These are phyloP conservation scores for Lactarius akahatsu DNA, from an alignment of 768 basidiomycete genomes.

Conservation along the genomic window DNA sequence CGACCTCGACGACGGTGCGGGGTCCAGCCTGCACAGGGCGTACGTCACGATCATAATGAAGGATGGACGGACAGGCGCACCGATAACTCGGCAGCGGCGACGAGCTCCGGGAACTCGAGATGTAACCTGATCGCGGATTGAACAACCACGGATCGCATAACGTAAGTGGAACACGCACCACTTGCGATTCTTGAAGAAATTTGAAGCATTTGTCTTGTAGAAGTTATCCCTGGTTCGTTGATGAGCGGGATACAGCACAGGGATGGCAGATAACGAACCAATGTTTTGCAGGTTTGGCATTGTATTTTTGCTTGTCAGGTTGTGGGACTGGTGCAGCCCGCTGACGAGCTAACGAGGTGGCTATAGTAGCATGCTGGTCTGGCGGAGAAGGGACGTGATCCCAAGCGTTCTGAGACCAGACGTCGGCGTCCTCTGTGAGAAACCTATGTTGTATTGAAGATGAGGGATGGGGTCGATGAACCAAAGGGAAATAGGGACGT, in stretches of 20 bases:
- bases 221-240: slow-evolving; percentile 77
- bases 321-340: slow-evolving; percentile 68
- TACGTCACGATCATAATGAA: slow-evolving; percentile 5
- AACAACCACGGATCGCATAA: not conserved
- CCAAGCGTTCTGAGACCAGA: slow-evolving; percentile 90
- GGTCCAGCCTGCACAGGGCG: slow-evolving; percentile 63
- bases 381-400: slow-evolving; percentile 83
- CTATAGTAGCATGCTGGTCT: slow-evolving; percentile 75
- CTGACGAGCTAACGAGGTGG: slow-evolving; percentile 68
- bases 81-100: slow-evolving; percentile 55
- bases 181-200: slow-evolving; percentile 94
- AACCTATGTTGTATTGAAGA: slow-evolving; percentile 46
- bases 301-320: slow-evolving; percentile 67
- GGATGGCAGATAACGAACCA: slow-evolving; percentile 47
- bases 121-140: slow-evolving; percentile 56
- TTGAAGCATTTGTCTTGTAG: slow-evolving; percentile 79
- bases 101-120: slow-evolving; percentile 91
- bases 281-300: slow-evolving; percentile 68
- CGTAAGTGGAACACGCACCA: slow-evolving; percentile 49
- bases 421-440: slow-evolving; percentile 64
- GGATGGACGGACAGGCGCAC: slow-evolving; percentile 8
- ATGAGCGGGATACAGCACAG: not conserved
- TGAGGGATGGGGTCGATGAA: not conserved
- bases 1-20: slow-evolving; percentile 78
- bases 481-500: slow-evolving; percentile 29